Evolutionary conservation across 1,284 basidiomycete species (phyloP), one percentile per base, ranked within the genome.

Genomic region (Irpex sp.): DNA sequence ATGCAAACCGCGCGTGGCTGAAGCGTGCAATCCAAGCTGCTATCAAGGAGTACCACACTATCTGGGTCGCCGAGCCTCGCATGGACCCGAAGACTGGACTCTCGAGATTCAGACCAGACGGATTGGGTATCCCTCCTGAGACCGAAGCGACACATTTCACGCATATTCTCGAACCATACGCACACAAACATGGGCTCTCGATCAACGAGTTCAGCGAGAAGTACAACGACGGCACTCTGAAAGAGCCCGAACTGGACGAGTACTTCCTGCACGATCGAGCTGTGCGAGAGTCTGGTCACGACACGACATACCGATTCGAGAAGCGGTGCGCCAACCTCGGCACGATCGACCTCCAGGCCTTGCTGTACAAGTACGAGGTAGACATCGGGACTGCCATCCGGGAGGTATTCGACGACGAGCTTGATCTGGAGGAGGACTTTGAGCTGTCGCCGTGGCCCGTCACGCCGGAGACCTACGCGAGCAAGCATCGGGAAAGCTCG

Each of bases 81-180:
- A 90, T 97, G 68, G 95, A 99, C 74, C 86, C 88, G 37, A 93
- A 92, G 76, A 94, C 94, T 5, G 96, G 96, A 42, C 84, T 99
- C 12, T 96, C 94, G 0, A 88, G 96, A 56, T 99, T 89, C 77
- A 87, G 95, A 33, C 96, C 96, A 4, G 92, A 91, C 64, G 96
- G 97, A n/a, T 74, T 94, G 4, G 96, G 96, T 57, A 97, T 99
- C 58, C 96, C 95, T 16, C 97, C 96, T 0, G 96, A 99, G 80
- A 99, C 96, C 0, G 96, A 99, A 75, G 95, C 97, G 2, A 91
- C 91, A 8, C 96, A 99, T 77, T 99, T 99, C 74, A 98, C 95
- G 2, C 94, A 97, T 74, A 90, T 99, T 69, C 85, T 99, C 55
- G 93, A 97, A 73, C 96, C 96, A 4, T 98, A 88, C 72, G 97